Evolutionary conservation across 331 rosid species (phyloP).

Genomic region (Arachis monticola): DNA sequence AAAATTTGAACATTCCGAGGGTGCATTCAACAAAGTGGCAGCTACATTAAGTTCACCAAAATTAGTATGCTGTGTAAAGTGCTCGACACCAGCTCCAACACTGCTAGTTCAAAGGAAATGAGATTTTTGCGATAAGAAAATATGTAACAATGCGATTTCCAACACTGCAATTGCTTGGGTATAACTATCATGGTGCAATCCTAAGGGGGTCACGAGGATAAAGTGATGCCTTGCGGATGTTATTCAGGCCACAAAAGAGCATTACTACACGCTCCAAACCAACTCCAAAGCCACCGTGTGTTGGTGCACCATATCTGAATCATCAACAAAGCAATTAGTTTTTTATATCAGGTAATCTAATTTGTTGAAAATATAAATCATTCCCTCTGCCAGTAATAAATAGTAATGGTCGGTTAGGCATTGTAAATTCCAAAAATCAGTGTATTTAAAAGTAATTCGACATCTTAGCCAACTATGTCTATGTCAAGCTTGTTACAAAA

Average conservation of each 20-base stretch:
- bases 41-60: not conserved
- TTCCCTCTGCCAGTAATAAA: no score
- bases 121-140: not conserved
- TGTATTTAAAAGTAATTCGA: no score
- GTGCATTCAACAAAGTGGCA: not conserved
- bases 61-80: not conserved
- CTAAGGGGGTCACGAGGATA: constrained; percentile 93
- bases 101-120: not conserved
- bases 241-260: constrained; percentile 92
- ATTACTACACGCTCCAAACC: constrained; percentile 96
- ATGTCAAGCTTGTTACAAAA: no score
- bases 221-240: constrained; percentile 87
- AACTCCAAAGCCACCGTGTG: constrained; percentile 95
- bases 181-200: constrained; percentile 63
- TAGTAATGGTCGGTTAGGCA: no score
- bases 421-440: no score
- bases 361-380: not conserved
- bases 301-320: constrained; percentile 89
- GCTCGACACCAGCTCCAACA: constrained; percentile 16
- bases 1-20: not conserved
- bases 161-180: not conserved
- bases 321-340: constrained; percentile 30
- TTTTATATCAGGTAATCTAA: no score
- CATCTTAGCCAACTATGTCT: no score
- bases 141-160: not conserved